Conservation (phyloP, 2,329 filamentous ascomycete species). For the Ceratocystis colombiana region DNA sequence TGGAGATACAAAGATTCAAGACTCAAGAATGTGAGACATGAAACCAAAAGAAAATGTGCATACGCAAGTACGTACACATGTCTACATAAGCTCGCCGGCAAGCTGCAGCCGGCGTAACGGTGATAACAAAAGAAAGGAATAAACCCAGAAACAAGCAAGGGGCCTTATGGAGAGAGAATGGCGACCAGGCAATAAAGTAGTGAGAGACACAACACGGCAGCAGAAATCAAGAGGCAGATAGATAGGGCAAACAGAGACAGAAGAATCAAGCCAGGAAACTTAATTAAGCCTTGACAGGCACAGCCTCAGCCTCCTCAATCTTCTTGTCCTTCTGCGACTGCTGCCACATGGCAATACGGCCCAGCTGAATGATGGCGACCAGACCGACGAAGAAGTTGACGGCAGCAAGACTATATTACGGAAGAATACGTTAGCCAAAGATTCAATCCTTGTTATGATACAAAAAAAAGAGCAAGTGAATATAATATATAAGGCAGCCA, state of each 20-base stretch:
- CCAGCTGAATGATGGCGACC: slow-evolving; percentile 73
- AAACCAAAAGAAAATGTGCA: too few species aligned
- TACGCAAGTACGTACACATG: too few species aligned
- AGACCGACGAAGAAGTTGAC: slow-evolving; percentile 97
- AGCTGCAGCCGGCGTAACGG: too few species aligned
- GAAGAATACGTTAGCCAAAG: slow-evolving; percentile 14
- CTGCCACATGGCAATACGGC: slow-evolving; percentile 62
- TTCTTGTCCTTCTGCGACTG: slow-evolving; percentile 40
- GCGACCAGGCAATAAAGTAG: too few species aligned
- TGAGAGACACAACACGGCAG: too few species aligned
- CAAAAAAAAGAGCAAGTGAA: too few species aligned
- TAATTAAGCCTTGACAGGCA: slow-evolving; percentile 28
- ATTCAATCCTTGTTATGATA: too few species aligned
- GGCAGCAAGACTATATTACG: slow-evolving; percentile 57
- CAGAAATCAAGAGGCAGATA: neutral
- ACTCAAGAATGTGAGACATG: too few species aligned
- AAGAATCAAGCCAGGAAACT: neutral
- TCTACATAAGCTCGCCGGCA: too few species aligned
- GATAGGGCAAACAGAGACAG: neutral
- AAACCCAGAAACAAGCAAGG: too few species aligned
- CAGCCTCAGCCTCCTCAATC: slow-evolving; percentile 25
- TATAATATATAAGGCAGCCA: neutral
- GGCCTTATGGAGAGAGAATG: too few species aligned
- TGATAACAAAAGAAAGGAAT: neutral
- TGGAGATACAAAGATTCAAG: too few species aligned